Evolutionary conservation across 2,329 filamentous ascomycete species (phyloP).

Genomic region (Colletotrichum australisinense): DNA sequence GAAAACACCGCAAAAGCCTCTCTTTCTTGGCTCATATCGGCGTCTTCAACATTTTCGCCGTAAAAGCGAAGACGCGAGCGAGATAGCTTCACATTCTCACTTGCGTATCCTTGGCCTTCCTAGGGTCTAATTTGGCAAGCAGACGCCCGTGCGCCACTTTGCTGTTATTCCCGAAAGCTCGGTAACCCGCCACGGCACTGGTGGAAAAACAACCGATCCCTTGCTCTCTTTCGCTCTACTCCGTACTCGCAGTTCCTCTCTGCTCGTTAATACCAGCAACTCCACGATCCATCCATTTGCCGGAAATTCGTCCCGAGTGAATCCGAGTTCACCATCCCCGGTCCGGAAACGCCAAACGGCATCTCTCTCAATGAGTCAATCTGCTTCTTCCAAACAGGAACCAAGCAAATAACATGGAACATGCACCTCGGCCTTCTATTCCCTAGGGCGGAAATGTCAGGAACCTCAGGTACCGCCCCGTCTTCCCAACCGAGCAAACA

Average conservation of each 20-base stretch:
- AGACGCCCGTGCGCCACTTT: slow-evolving; percentile 1
- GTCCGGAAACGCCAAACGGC: slow-evolving; percentile 13
- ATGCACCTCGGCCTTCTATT: slow-evolving; percentile 30
- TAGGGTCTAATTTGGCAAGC: background rate
- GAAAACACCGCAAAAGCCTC: background rate
- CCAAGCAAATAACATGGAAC: background rate
- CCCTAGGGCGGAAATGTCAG: background rate
- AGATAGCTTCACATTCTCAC: slow-evolving; percentile 8
- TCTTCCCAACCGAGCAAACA: background rate
- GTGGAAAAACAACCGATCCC: slow-evolving; percentile 18
- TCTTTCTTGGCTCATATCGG: slow-evolving; percentile 14
- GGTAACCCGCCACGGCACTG: slow-evolving; percentile 9
- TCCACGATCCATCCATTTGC: slow-evolving; percentile 1
- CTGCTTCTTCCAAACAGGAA: background rate
- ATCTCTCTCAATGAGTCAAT: background rate
- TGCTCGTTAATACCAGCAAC: background rate
- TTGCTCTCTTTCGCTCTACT: background rate
- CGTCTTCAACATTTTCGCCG: slow-evolving; percentile 17
- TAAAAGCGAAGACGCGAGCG: slow-evolving; percentile 26
- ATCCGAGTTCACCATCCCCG: slow-evolving; percentile 1
- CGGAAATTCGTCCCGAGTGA: background rate
- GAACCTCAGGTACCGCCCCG: slow-evolving; percentile 1
- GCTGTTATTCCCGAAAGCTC: slow-evolving; percentile 15
- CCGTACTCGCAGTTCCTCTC: background rate
- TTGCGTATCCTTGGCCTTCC: background rate